Percentiles rank a stretch among this genome's conserved stretches.
phyloP scores from a whole-genome alignment of 2,329 filamentous ascomycete species.

The Thelonectria rubi region DNA sequence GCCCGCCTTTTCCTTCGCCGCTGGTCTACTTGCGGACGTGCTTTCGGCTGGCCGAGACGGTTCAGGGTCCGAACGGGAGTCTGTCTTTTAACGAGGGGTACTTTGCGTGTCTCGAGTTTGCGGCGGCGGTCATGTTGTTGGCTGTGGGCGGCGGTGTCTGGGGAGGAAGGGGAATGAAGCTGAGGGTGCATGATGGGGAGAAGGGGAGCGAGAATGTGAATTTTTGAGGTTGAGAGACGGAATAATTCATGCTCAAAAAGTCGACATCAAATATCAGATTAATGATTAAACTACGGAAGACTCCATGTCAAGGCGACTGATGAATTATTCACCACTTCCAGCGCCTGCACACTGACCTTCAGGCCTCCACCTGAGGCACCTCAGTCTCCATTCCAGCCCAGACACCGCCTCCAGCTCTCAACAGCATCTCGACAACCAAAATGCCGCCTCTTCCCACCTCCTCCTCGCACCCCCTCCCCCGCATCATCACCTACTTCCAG shows the following conservation, averaged over 20 bases:
- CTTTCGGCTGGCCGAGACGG: slow-evolving; percentile 64
- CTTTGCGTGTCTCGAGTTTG: slow-evolving; percentile 63
- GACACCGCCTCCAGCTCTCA: no score
- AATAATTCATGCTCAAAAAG: no score
- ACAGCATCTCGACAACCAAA: background rate
- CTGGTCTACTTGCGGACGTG: slow-evolving; percentile 62
- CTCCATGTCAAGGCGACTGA: no score
- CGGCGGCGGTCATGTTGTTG: slow-evolving; percentile 57
- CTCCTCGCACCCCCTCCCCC: slow-evolving; percentile 48
- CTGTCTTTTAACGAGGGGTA: slow-evolving; percentile 61
- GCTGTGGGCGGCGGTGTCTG: slow-evolving; percentile 45
- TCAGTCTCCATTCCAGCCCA: no score
- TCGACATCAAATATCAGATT: no score
- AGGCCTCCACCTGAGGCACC: no score
- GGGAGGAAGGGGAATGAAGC: slow-evolving; percentile 33
- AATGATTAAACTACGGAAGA: no score
- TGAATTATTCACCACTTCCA: background rate
- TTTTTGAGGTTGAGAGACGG: background rate
- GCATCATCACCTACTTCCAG: slow-evolving; percentile 63
- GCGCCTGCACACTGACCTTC: no score
- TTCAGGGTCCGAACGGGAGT: slow-evolving; percentile 56
- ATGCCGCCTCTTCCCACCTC: slow-evolving; percentile 47
- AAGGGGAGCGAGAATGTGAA: no score
- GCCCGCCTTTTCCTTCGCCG: slow-evolving; percentile 56
- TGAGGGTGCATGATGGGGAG: slow-evolving; percentile 2